These are phyloP conservation scores for Lunularia cruciata DNA, from an alignment of 225 moss, liverwort and hornwort genomes.

Conservation along the genomic window DNA sequence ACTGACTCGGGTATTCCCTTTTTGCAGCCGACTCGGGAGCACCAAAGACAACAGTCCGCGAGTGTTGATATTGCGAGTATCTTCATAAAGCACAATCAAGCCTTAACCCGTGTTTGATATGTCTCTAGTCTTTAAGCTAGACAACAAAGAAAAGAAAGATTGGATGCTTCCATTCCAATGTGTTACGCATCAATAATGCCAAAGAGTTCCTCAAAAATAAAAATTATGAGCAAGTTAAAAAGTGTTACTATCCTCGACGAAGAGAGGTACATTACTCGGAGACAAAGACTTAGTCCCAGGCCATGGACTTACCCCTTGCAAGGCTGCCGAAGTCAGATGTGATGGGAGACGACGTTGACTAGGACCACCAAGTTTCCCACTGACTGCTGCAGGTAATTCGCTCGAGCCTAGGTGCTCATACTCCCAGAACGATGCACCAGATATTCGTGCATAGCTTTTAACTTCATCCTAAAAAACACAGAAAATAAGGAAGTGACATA, in stretches of 20 bases:
- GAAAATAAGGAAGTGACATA: too few relatives aligned
- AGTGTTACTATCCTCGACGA: too few relatives aligned
- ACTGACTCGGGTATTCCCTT: constrained; percentile 59
- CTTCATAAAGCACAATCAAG: constrained; percentile 34
- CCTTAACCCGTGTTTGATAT: not conserved
- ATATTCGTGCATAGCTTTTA: constrained; percentile 54
- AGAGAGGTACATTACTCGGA: too few relatives aligned
- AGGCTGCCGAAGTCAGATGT: constrained; percentile 49
- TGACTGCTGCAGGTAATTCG: constrained; percentile 47
- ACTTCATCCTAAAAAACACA: constrained; percentile 61
- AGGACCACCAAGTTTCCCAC: constrained; percentile 60
- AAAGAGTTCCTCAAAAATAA: too few relatives aligned
- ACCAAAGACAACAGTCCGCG: constrained; percentile 75
- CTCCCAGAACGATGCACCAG: constrained; percentile 65
- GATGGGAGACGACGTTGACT: constrained; percentile 53
- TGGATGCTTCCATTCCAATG: too few relatives aligned
- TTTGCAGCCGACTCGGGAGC: constrained; percentile 49
- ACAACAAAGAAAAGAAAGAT: too few relatives aligned
- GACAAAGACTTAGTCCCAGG: too few relatives aligned
- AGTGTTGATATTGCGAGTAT: constrained; percentile 65
- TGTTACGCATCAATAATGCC: too few relatives aligned
- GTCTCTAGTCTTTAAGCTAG: too few relatives aligned
- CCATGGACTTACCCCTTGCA: constrained; percentile 62
- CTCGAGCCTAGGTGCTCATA: constrained; percentile 32
- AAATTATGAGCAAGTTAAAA: too few relatives aligned